A percentile compares a stretch with the other conserved stretches of the same genome.
Evolutionary conservation across 768 basidiomycete species (phyloP).

Genomic region (Leccinum arenicola): DNA sequence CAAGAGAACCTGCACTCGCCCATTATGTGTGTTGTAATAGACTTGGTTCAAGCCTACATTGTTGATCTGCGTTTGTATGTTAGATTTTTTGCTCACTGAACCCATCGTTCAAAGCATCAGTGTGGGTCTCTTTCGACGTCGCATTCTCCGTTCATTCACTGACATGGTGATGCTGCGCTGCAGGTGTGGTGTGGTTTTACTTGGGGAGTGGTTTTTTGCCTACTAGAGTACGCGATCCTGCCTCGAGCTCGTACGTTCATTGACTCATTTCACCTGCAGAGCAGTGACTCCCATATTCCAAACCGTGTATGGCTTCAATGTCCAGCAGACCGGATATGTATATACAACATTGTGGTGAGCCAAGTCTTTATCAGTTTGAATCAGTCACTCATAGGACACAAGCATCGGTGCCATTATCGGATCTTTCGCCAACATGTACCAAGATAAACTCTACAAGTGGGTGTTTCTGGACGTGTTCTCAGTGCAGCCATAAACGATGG

Average conservation of each 20-base stretch:
- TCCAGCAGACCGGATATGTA: slow-evolving; percentile 53
- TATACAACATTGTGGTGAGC: slow-evolving; percentile 50
- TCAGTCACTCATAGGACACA: slow-evolving; percentile 1
- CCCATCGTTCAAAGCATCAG: slow-evolving; percentile 72
- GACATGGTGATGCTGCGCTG: background rate
- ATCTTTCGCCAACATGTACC: slow-evolving; percentile 38
- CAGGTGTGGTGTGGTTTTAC: slow-evolving; percentile 67
- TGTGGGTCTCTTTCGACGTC: slow-evolving; percentile 36
- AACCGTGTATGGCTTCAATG: slow-evolving; percentile 56
- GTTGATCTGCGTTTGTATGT: slow-evolving; percentile 1
- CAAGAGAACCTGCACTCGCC: slow-evolving; percentile 64
- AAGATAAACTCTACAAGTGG: no score
- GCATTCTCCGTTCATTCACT: background rate
- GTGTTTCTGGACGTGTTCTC: no score
- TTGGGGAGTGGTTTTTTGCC: slow-evolving; percentile 72
- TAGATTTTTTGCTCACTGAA: slow-evolving; percentile 40
- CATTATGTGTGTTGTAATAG: slow-evolving; percentile 50
- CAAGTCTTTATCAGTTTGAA: background rate
- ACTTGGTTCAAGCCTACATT: background rate
- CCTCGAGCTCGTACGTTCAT: background rate
- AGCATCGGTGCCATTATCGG: slow-evolving; percentile 54
- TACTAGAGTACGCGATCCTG: slow-evolving; percentile 47
- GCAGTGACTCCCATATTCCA: slow-evolving; percentile 55
- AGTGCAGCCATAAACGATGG: no score
- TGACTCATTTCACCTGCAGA: slow-evolving; percentile 25